Conservation (phyloP, 2,329 filamentous ascomycete species). For the Ploettnerulaceae sp. region DNA sequence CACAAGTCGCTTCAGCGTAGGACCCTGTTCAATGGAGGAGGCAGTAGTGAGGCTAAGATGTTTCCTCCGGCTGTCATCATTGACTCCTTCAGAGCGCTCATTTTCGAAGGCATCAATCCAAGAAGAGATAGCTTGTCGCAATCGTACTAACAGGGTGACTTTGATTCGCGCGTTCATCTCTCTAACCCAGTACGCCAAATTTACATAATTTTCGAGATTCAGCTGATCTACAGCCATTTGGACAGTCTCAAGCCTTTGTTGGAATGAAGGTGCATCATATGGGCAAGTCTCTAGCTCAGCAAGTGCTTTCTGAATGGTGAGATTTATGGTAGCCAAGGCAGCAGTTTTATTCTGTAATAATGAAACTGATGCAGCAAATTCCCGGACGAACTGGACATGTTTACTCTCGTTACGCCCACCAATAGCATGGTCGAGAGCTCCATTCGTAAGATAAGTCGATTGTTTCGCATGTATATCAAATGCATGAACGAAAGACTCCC, state of each 20-base stretch:
- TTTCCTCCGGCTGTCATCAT: constrained; percentile 49
- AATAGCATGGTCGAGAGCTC: constrained; percentile 53
- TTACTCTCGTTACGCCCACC: constrained; percentile 71
- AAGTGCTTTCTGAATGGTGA: constrained; percentile 75
- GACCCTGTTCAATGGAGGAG: constrained; percentile 45
- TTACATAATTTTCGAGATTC: constrained; percentile 93
- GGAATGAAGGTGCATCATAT: constrained; percentile 77
- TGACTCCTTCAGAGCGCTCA: constrained; percentile 38
- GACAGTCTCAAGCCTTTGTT: constrained; percentile 74
- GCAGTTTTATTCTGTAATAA: constrained; percentile 83
- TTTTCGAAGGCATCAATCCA: constrained; percentile 87
- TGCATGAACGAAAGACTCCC: constrained; percentile 97
- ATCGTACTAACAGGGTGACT: constrained; percentile 68
- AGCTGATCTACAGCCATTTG: constrained; percentile 93
- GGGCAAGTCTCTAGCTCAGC: constrained; percentile 78
- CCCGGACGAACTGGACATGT: constrained; percentile 93
- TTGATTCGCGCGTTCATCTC: constrained; percentile 85
- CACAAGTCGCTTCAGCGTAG: constrained; percentile 66
- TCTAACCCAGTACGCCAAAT: constrained; percentile 84
- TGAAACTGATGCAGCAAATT: constrained; percentile 83
- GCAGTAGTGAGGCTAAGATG: constrained; percentile 42
- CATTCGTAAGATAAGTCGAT: constrained; percentile 51
- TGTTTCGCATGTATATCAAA: constrained; percentile 83
- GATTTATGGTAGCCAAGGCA: constrained; percentile 71
- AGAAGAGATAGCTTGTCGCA: constrained; percentile 76